Conservation (phyloP, 805 yeast species). For the Yamadazyma phyllophila region DNA sequence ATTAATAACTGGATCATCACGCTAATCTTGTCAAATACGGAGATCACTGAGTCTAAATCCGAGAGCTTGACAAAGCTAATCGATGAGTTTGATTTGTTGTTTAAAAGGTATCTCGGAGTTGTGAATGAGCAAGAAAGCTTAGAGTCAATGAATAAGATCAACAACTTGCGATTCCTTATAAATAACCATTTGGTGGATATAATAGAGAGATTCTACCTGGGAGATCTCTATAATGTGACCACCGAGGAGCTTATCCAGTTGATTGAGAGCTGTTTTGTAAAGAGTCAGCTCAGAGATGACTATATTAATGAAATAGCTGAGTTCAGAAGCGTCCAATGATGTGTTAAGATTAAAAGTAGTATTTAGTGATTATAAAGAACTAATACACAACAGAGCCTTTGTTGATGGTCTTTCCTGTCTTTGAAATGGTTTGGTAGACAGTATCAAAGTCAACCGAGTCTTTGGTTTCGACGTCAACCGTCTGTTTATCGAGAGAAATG, state of each 20-base stretch:
- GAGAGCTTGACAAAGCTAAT: constrained; percentile 28
- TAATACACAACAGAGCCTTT: constrained; percentile 14
- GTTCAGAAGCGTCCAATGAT: constrained; percentile 28
- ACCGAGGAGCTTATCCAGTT: constrained; percentile 46
- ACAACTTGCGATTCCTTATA: constrained; percentile 31
- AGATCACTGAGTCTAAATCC: constrained; percentile 37
- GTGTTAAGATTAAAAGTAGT: not conserved
- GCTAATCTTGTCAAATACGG: constrained; percentile 23
- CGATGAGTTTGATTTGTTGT: constrained; percentile 21
- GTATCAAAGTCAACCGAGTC: constrained; percentile 63
- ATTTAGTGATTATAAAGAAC: not conserved
- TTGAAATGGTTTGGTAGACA: constrained; percentile 75
- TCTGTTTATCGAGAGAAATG: constrained; percentile 75
- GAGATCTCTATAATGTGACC: constrained; percentile 47
- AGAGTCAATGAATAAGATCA: constrained; percentile 25
- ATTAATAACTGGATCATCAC: constrained; percentile 28
- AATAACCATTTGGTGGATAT: constrained; percentile 44
- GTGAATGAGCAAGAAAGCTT: constrained; percentile 19
- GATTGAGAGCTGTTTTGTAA: constrained; percentile 43
- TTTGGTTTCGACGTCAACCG: constrained; percentile 69
- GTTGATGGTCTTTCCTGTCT: constrained; percentile 85
- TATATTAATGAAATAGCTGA: constrained; percentile 47
- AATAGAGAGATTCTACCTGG: constrained; percentile 50
- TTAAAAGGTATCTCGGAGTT: constrained; percentile 18
- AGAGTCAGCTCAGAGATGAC: constrained; percentile 44